phyloP scores from a whole-genome alignment of 2,329 filamentous ascomycete species.

The Emergomyces pasteurianus region DNA sequence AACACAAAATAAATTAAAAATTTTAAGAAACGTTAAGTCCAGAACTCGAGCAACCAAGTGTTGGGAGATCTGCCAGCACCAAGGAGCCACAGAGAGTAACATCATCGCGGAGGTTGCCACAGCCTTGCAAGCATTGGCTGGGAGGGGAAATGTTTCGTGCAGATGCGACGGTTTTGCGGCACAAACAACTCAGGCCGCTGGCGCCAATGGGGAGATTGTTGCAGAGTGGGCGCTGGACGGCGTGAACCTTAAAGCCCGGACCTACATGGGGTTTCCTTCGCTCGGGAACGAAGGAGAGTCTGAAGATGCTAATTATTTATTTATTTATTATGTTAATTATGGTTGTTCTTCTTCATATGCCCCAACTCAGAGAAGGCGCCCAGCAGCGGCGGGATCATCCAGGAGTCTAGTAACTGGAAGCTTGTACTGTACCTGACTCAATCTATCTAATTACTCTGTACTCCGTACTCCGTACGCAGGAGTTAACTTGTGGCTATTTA shows the following conservation, averaged over 20 bases:
- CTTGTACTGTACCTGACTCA: too few species aligned
- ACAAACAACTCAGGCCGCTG: neutral
- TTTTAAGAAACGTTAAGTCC: too few species aligned
- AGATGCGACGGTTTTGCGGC: neutral
- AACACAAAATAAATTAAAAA: too few species aligned
- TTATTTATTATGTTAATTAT: neutral
- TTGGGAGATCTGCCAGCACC: neutral
- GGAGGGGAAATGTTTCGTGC: neutral
- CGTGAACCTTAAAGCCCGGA: neutral
- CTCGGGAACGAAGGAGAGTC: neutral
- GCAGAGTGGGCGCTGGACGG: neutral
- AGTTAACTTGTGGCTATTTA: too few species aligned
- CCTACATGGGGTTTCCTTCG: neutral
- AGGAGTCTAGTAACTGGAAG: neutral
- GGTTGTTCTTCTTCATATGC: neutral
- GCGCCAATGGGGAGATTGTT: neutral
- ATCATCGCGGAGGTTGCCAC: neutral
- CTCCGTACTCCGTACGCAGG: too few species aligned
- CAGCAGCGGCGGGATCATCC: neutral
- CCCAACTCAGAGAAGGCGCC: too few species aligned
- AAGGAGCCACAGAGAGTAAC: neutral
- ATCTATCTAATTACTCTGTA: too few species aligned
- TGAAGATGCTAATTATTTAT: neutral
- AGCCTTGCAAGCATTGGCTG: neutral
- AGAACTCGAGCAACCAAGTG: neutral